Conservation (phyloP, 108 stramenopile species). For the Discostella stelligeroides region DNA sequence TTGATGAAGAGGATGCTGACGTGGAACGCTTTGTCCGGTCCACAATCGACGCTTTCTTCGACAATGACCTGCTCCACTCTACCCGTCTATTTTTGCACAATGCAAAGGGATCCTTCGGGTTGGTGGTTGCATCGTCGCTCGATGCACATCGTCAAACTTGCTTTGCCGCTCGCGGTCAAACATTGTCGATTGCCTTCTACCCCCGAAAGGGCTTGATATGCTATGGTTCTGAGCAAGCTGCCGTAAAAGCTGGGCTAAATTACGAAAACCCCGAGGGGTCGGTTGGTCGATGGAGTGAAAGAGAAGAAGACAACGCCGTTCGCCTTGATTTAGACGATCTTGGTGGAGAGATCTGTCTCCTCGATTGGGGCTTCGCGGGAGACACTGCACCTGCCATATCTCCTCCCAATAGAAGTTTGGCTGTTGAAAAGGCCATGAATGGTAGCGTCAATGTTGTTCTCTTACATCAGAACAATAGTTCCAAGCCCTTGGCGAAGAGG, state of each 20-base stretch:
- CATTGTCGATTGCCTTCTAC: constrained; percentile 79
- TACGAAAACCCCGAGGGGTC: constrained; percentile 50
- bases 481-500: constrained; percentile 25
- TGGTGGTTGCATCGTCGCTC: constrained; percentile 62
- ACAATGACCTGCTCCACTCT: constrained; percentile 75
- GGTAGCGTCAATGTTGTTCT: constrained; percentile 42
- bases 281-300: constrained; percentile 9
- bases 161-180: constrained; percentile 82
- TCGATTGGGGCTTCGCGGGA: constrained; percentile 46
- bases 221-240: constrained; percentile 84
- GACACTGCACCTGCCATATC: constrained; percentile 44
- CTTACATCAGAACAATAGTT: constrained; percentile 38
- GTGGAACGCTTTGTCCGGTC: constrained; percentile 31
- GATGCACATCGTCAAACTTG: constrained; percentile 79
- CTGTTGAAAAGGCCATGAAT: constrained; percentile 45
- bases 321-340: constrained; percentile 53
- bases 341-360: constrained; percentile 50
- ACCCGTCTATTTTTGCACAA: constrained; percentile 64
- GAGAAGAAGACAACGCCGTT: constrained; percentile 43
- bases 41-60: constrained; percentile 77
- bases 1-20: constrained; percentile 26
- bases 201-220: constrained; percentile 77
- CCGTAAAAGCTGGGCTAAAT: constrained; percentile 69
- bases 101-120: constrained; percentile 82
- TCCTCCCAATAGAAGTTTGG: constrained; percentile 41